Percentiles rank a stretch among this genome's conserved stretches.
These are phyloP conservation scores for Rhynchospora breviuscula DNA, from an alignment of 176 grass and related monocot species.

Conservation along the genomic window DNA sequence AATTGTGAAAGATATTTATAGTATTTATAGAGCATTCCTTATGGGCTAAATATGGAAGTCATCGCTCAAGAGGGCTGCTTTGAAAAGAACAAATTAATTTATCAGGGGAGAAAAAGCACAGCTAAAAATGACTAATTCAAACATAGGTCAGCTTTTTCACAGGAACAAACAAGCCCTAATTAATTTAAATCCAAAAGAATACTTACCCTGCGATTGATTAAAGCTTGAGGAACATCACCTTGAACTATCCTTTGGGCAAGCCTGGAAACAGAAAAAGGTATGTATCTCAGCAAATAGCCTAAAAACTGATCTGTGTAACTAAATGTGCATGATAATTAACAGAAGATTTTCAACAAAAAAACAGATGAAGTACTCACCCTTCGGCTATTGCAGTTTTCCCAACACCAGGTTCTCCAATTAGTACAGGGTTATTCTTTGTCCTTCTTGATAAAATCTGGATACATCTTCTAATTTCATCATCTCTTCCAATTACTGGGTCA, in stretches of 20 bases:
- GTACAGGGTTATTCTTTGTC: constrained; percentile 96
- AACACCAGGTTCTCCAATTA: constrained; percentile 99
- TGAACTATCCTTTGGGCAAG: constrained; percentile 97
- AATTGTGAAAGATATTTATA: neutral
- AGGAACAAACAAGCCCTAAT: neutral
- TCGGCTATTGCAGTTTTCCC: constrained; percentile 99
- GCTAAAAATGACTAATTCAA: neutral
- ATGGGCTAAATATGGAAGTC: neutral
- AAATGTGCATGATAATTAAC: neutral
- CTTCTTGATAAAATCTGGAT: constrained; percentile 97
- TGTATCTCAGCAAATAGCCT: constrained; percentile 21
- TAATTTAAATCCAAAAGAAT: neutral
- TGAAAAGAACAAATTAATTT: neutral
- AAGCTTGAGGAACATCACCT: constrained; percentile 93
- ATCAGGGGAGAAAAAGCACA: neutral
- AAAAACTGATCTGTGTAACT: constrained; percentile 3
- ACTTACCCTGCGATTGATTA: constrained; percentile 81
- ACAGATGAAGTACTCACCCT: constrained; percentile 46
- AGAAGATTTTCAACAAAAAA: neutral
- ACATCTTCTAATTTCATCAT: constrained; percentile 97
- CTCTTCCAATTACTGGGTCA: constrained; percentile 96
- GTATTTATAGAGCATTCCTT: neutral
- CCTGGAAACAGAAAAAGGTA: constrained; percentile 41
- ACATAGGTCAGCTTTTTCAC: neutral
- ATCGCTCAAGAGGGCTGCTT: neutral